phyloP scores from a whole-genome alignment of 768 basidiomycete species.

The Phanerodontia chrysosporium region DNA sequence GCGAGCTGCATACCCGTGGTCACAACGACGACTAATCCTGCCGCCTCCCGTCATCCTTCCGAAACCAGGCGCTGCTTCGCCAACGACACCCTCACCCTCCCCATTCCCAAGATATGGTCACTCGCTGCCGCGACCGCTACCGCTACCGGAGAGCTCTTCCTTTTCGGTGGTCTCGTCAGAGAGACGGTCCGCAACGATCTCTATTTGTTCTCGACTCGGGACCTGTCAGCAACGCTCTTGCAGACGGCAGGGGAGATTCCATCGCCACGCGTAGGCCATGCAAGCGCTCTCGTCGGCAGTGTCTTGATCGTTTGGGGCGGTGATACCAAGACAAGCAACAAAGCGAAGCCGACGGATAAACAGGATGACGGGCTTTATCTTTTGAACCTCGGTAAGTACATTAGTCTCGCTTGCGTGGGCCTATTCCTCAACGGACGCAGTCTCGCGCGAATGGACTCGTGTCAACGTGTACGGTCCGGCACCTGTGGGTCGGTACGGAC shows the following conservation, averaged over 20 bases:
- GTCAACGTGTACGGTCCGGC: slow-evolving; percentile 72
- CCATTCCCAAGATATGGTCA: slow-evolving; percentile 98
- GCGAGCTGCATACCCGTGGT: slow-evolving; percentile 79
- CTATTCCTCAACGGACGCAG: slow-evolving; percentile 34
- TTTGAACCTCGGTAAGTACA: slow-evolving; percentile 79
- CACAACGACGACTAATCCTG: slow-evolving; percentile 66
- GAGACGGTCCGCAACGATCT: slow-evolving; percentile 90
- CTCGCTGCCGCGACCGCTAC: slow-evolving; percentile 80
- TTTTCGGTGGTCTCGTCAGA: slow-evolving; percentile 95
- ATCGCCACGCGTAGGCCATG: slow-evolving; percentile 91
- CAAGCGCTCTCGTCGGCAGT: slow-evolving; percentile 91
- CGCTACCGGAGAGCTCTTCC: slow-evolving; percentile 83
- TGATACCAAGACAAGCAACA: slow-evolving; percentile 81
- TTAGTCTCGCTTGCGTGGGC: background rate
- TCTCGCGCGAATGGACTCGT: slow-evolving; percentile 92
- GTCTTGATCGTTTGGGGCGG: slow-evolving; percentile 98
- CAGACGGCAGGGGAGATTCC: slow-evolving; percentile 90
- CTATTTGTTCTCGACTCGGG: slow-evolving; percentile 80
- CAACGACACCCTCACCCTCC: slow-evolving; percentile 69
- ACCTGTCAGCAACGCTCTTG: slow-evolving; percentile 74
- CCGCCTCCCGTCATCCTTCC: slow-evolving; percentile 61
- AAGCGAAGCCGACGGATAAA: slow-evolving; percentile 57
- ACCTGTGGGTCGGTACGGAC: slow-evolving; percentile 91
- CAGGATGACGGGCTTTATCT: slow-evolving; percentile 94
- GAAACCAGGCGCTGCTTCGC: slow-evolving; percentile 61